Percentiles rank a stretch among this genome's conserved stretches.
Evolutionary conservation across 2,329 filamentous ascomycete genomes (phyloP).

Genomic region (Nothophoma quercina): DNA sequence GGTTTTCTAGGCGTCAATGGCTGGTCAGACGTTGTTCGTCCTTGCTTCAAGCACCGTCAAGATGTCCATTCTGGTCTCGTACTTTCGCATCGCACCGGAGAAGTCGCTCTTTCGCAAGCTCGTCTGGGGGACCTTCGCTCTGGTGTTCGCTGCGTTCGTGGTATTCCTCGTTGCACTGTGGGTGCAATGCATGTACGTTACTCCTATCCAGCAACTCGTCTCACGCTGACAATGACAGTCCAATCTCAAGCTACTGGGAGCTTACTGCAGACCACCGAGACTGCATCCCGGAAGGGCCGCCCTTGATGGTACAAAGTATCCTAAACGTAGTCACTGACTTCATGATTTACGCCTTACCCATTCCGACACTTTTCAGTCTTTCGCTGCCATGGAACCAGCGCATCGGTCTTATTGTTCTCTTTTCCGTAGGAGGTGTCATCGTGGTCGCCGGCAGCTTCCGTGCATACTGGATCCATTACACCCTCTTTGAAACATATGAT

Average conservation of each 20-base stretch:
- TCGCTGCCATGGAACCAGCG: constrained; percentile 55
- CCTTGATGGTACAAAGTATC: constrained; percentile 52
- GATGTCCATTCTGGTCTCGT: constrained; percentile 49
- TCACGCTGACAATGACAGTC: constrained; percentile 46
- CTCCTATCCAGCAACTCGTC: neutral
- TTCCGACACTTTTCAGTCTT: constrained; percentile 56
- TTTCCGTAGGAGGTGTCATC: constrained; percentile 55
- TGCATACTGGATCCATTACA: constrained; percentile 58
- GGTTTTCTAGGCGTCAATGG: constrained; percentile 46
- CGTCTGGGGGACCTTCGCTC: constrained; percentile 45
- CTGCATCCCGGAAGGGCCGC: constrained; percentile 56
- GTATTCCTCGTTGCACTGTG: constrained; percentile 49
- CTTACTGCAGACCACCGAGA: constrained; percentile 46
- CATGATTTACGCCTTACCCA: constrained; percentile 55
- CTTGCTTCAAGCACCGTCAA: constrained; percentile 50
- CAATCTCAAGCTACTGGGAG: constrained; percentile 56
- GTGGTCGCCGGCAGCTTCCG: constrained; percentile 56
- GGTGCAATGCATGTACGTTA: constrained; percentile 48
- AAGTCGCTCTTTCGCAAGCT: constrained; percentile 50
- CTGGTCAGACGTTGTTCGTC: constrained; percentile 49
- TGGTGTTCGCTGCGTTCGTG: constrained; percentile 46
- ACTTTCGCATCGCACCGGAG: constrained; percentile 50
- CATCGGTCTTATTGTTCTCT: constrained; percentile 53
- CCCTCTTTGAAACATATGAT: constrained; percentile 55
- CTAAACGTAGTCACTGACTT: constrained; percentile 57